These are phyloP conservation scores for Yarrowia alimentaria DNA, from an alignment of 805 yeast species.

Conservation along the genomic window DNA sequence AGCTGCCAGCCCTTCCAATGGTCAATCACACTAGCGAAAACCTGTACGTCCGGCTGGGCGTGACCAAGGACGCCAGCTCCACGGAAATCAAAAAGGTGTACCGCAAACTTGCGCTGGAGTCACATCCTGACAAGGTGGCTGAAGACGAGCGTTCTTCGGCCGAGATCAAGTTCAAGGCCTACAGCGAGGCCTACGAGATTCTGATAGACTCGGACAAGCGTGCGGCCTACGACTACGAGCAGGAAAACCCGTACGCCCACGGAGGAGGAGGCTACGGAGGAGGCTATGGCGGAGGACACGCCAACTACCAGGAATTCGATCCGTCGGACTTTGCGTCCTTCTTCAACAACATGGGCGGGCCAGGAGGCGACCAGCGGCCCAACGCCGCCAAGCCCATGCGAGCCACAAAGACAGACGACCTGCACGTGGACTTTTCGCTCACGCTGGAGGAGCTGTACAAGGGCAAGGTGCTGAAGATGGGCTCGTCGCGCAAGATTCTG, in stretches of 20 bases:
- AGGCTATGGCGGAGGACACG: constrained; percentile 40
- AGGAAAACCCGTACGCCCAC: constrained; percentile 37
- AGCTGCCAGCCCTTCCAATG: too few relatives aligned
- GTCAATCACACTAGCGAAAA: constrained; percentile 32
- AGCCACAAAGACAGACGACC: constrained; percentile 54
- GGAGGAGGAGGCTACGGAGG: constrained; percentile 44
- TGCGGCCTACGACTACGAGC: constrained; percentile 40
- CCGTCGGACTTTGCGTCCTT: constrained; percentile 69
- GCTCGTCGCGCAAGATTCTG: constrained; percentile 66
- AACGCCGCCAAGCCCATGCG: constrained; percentile 22
- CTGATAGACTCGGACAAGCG: constrained; percentile 58
- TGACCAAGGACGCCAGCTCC: constrained; percentile 60
- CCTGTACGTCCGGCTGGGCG: constrained; percentile 67
- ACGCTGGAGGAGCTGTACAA: constrained; percentile 71
- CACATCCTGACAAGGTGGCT: constrained; percentile 86
- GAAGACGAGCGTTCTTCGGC: constrained; percentile 66
- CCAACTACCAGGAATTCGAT: constrained; percentile 47
- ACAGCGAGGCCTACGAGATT: constrained; percentile 81
- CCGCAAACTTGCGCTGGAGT: constrained; percentile 72
- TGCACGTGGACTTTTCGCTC: constrained; percentile 60
- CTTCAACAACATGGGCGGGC: constrained; percentile 10
- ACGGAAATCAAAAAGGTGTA: constrained; percentile 81
- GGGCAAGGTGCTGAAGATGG: constrained; percentile 75
- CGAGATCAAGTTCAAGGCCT: constrained; percentile 77
- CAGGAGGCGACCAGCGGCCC: constrained; percentile 19